Evolutionary conservation across 768 basidiomycete species (phyloP).

Genomic region (Collybiopsis luxurians): DNA sequence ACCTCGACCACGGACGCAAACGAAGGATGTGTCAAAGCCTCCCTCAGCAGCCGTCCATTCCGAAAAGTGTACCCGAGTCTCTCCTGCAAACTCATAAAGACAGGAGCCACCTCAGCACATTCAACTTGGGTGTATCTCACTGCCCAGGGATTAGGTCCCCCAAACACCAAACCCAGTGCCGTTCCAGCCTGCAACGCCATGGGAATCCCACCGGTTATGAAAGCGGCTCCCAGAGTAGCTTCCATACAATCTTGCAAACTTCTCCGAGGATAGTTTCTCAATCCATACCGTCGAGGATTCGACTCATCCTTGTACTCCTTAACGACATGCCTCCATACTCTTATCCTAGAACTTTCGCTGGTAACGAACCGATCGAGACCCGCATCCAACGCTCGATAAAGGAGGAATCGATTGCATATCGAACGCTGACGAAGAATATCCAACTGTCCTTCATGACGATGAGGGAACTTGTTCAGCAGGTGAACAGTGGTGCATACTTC

Average conservation of each 20-base stretch:
- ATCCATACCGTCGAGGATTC: slow-evolving; percentile 27
- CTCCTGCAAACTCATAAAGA: slow-evolving; percentile 58
- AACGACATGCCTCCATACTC: slow-evolving; percentile 57
- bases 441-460: slow-evolving; percentile 83
- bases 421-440: slow-evolving; percentile 57
- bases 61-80: slow-evolving; percentile 70
- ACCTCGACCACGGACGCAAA: slow-evolving; percentile 47
- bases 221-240: slow-evolving; percentile 76
- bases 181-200: slow-evolving; percentile 66
- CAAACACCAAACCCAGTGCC: slow-evolving; percentile 67
- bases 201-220: slow-evolving; percentile 66
- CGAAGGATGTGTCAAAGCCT: slow-evolving; percentile 87
- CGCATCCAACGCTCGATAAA: slow-evolving; percentile 61
- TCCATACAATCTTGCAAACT: slow-evolving; percentile 90
- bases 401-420: slow-evolving; percentile 70
- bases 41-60: slow-evolving; percentile 58
- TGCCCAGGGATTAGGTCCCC: slow-evolving; percentile 68
- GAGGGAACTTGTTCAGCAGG: slow-evolving; percentile 71
- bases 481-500: slow-evolving; percentile 76
- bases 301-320: slow-evolving; percentile 31
- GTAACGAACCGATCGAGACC: slow-evolving; percentile 64
- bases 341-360: slow-evolving; percentile 50
- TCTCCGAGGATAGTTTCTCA: slow-evolving; percentile 56
- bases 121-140: slow-evolving; percentile 43
- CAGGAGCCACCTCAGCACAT: slow-evolving; percentile 33